phyloP scores from a whole-genome alignment of 2,329 filamentous ascomycete genomes.

The Corniculantispora saksenae region DNA sequence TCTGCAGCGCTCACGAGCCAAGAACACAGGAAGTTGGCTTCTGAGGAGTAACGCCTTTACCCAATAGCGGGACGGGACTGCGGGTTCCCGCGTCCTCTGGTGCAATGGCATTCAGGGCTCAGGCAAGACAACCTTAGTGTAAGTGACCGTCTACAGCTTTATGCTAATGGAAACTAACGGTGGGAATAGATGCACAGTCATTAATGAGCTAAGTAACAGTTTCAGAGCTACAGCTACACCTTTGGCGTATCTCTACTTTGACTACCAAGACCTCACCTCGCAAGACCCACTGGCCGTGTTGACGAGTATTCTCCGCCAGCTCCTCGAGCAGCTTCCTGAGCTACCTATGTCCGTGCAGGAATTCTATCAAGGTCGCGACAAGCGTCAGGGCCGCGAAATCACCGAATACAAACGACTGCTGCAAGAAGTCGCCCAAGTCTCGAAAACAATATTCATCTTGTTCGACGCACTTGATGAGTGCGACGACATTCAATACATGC shows the following conservation, averaged over 20 bases:
- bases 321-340: slow-evolving; percentile 21
- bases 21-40: slow-evolving; percentile 27
- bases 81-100: slow-evolving; percentile 21
- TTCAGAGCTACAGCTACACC: neutral
- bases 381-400: neutral
- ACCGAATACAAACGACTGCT: neutral
- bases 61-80: slow-evolving; percentile 6
- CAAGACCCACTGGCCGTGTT: slow-evolving; percentile 26
- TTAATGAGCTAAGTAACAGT: neutral
- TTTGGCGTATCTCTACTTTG: slow-evolving; percentile 33
- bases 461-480: slow-evolving; percentile 4
- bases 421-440: neutral
- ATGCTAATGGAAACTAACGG: neutral
- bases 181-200: neutral
- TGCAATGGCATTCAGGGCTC: slow-evolving; percentile 28
- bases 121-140: slow-evolving; percentile 28
- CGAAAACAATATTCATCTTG: neutral
- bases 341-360: slow-evolving; percentile 27
- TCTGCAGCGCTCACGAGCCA: slow-evolving; percentile 20
- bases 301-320: slow-evolving; percentile 29
- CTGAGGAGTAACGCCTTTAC: neutral
- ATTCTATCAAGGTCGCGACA: slow-evolving; percentile 25
- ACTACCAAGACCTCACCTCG: slow-evolving; percentile 30
- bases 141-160: neutral
- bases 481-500: neutral